Percentiles rank a stretch among this genome's conserved stretches.
These are phyloP conservation scores for Amphicarpaea edgeworthii DNA, from an alignment of 306 rosid species.

Conservation along the genomic window DNA sequence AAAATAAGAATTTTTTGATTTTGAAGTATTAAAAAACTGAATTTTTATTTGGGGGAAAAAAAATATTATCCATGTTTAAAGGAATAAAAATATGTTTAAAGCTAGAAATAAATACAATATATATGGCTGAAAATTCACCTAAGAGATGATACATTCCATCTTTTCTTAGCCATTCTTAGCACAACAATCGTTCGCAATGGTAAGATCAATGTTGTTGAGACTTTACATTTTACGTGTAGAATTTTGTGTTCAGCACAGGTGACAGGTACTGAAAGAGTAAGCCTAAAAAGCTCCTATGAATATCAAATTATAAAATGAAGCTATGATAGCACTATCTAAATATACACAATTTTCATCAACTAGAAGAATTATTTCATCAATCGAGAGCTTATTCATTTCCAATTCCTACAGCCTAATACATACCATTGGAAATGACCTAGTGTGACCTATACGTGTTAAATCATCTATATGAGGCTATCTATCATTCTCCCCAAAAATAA, in stretches of 20 bases:
- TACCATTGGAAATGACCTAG: constrained; percentile 31
- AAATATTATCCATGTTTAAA: no score
- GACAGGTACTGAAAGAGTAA: neutral
- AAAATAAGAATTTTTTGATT: no score
- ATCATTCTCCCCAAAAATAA: constrained; percentile 43
- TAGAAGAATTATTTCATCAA: constrained; percentile 3
- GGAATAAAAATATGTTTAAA: no score
- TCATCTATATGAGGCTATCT: constrained; percentile 40
- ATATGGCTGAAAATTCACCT: neutral
- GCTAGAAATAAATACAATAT: neutral
- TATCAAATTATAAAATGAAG: neutral
- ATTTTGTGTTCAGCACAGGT: neutral
- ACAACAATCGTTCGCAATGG: neutral
- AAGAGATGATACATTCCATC: neutral
- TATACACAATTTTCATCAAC: constrained; percentile 25
- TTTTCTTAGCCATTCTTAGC: neutral
- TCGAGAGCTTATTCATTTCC: neutral
- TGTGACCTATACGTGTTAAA: constrained; percentile 8
- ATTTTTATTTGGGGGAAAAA: no score
- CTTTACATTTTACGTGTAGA: neutral
- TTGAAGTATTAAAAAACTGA: no score
- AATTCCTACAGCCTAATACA: constrained; percentile 16
- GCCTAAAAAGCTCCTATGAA: neutral
- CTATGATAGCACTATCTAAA: neutral
- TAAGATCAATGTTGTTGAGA: neutral